Evolutionary conservation across 257 asterid genomes (phyloP).

Genomic region (Leonotis leonurus): DNA sequence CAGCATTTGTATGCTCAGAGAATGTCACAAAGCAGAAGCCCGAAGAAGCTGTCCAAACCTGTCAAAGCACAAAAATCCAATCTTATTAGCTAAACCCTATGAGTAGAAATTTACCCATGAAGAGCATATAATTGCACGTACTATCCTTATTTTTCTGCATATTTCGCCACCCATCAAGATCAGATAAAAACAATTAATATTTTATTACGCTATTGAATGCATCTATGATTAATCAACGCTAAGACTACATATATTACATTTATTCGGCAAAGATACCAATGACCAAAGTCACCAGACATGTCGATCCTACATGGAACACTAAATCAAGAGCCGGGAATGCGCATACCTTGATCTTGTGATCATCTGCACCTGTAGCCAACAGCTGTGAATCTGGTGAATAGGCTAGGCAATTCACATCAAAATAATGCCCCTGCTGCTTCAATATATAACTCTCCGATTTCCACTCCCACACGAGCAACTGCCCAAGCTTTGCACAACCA

Average conservation of each 20-base stretch:
- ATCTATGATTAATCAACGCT: not conserved
- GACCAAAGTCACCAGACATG: not conserved
- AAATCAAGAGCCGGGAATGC: not conserved
- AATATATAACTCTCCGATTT: constrained; percentile 88
- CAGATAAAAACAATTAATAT: not conserved
- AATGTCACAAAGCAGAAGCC: constrained; percentile 92
- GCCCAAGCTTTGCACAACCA: constrained; percentile 96
- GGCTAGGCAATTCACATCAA: constrained; percentile 87
- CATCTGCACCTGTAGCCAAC: constrained; percentile 97
- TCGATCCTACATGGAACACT: not conserved
- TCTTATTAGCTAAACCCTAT: not conserved
- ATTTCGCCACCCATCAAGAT: not conserved
- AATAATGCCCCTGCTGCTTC: constrained; percentile 99
- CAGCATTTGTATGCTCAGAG: constrained; percentile 89
- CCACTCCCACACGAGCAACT: constrained; percentile 99
- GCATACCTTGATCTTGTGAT: constrained; percentile 86
- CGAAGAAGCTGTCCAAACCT: constrained; percentile 96
- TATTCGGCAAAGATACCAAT: too few relatives aligned
- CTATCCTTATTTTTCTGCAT: not conserved
- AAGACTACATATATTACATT: not conserved
- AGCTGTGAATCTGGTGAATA: constrained; percentile 94
- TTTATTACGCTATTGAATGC: not conserved
- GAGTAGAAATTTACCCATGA: not conserved
- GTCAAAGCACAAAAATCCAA: constrained; percentile 22
- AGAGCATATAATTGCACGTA: not conserved